phyloP scores from a whole-genome alignment of 805 yeast species.

The Yamadazyma takamatsuzukensis region DNA sequence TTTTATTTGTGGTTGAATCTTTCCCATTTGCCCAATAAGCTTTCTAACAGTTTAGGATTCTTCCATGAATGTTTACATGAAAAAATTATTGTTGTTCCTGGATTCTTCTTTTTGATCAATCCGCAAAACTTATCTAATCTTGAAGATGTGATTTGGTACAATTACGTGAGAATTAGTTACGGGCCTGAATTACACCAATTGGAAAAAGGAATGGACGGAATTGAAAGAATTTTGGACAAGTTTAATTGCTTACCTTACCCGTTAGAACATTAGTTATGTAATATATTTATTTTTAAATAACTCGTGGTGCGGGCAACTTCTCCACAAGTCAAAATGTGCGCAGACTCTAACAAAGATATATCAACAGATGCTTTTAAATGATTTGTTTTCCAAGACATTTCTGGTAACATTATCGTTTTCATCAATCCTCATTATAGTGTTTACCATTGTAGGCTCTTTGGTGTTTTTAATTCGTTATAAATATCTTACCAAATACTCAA shows the following conservation, averaged over 20 bases:
- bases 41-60: slow-evolving; percentile 56
- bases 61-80: slow-evolving; percentile 63
- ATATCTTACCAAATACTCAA: slow-evolving; percentile 60
- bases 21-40: slow-evolving; percentile 51
- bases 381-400: slow-evolving; percentile 36
- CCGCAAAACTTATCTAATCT: slow-evolving; percentile 46
- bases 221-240: slow-evolving; percentile 44
- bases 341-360: no score
- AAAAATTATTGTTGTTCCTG: slow-evolving; percentile 58
- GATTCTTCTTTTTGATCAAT: slow-evolving; percentile 58
- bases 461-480: slow-evolving; percentile 57
- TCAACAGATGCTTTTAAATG: no score
- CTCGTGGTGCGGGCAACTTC: no score
- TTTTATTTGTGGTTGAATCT: slow-evolving; percentile 59
- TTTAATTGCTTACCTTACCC: slow-evolving; percentile 43
- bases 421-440: slow-evolving; percentile 32
- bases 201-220: slow-evolving; percentile 58
- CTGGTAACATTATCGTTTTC: slow-evolving; percentile 51
- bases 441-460: slow-evolving; percentile 28
- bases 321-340: no score
- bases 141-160: slow-evolving; percentile 58
- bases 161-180: slow-evolving; percentile 54
- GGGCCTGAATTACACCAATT: slow-evolving; percentile 54
- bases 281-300: no score
- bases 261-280: no score